Conservation (phyloP, 495 filamentous ascomycete genomes). For the Tuber magnatum region DNA sequence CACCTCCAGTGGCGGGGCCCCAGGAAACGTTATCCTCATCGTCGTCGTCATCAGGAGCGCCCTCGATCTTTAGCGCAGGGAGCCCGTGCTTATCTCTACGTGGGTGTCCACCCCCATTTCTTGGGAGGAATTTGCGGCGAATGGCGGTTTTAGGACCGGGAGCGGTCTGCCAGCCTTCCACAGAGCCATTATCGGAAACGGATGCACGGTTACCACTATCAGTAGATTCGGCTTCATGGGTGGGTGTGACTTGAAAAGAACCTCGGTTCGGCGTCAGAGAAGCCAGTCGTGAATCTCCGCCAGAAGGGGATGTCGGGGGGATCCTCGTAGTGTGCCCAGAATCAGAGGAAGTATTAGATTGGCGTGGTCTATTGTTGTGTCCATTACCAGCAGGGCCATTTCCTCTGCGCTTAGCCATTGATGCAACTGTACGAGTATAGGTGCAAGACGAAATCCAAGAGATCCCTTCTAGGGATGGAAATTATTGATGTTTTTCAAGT, state of each 20-base stretch:
- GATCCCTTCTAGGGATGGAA: not conserved
- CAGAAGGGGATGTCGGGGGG: not conserved
- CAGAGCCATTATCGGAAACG: slow-evolving; percentile 1
- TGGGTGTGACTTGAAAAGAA: not conserved
- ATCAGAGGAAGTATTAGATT: not conserved
- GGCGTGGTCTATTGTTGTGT: not conserved
- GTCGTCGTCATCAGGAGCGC: slow-evolving; percentile 2
- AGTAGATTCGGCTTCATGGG: not conserved
- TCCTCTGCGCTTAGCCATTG: not conserved
- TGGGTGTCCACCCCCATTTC: not conserved
- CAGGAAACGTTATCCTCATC: not conserved
- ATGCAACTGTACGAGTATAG: not conserved
- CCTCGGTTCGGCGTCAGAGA: not conserved
- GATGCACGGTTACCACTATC: slow-evolving; percentile 2
- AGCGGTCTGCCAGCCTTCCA: not conserved
- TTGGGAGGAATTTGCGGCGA: not conserved
- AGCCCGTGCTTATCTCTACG: slow-evolving; percentile 5
- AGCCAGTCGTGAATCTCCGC: not conserved
- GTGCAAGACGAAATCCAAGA: not conserved
- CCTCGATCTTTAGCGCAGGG: slow-evolving; percentile 10
- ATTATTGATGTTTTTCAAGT: not conserved
- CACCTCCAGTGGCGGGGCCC: not conserved
- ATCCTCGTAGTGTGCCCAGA: not conserved
- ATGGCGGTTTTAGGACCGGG: not conserved
- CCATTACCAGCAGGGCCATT: not conserved